Evolutionary conservation across 139 green algal genomes (phyloP).

Genomic region (Chlamydomonas sphaeroides): DNA sequence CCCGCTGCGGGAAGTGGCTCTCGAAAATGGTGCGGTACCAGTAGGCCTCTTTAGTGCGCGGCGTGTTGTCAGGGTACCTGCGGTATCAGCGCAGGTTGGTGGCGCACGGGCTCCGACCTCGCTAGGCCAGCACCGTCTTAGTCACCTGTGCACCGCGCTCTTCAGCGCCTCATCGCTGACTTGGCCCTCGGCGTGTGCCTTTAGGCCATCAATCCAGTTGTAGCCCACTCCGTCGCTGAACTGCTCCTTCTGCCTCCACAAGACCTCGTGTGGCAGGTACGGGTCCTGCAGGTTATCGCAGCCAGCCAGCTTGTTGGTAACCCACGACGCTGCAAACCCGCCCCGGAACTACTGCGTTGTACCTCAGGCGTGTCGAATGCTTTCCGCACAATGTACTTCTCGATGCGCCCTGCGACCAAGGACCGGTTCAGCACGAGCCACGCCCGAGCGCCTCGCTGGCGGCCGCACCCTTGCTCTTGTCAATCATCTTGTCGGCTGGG

Average conservation of each 20-base stretch:
- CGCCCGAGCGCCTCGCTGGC: no score
- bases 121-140: no score
- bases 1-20: constrained; percentile 81
- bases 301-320: no score
- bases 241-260: constrained; percentile 99
- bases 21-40: constrained; percentile 93
- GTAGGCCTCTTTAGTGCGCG: constrained; percentile 93
- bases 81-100: background rate
- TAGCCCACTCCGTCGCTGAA: constrained; percentile 93
- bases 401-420: constrained; percentile 70
- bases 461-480: constrained; percentile 66
- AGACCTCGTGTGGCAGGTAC: constrained; percentile 61
- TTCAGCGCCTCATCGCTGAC: constrained; percentile 59
- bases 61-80: constrained; percentile 88
- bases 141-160: constrained; percentile 34
- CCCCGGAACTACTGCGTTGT: no score
- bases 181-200: constrained; percentile 56
- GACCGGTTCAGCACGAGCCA: no score
- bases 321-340: no score
- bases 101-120: background rate
- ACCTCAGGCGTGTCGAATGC: constrained; percentile 93
- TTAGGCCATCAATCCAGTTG: constrained; percentile 72
- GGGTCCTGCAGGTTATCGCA: constrained; percentile 76
- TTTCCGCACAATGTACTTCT: constrained; percentile 98
- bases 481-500: constrained; percentile 90